Conservation (phyloP, 352 stramenopile species). For the Phytopythium cucurbitacearum region DNA sequence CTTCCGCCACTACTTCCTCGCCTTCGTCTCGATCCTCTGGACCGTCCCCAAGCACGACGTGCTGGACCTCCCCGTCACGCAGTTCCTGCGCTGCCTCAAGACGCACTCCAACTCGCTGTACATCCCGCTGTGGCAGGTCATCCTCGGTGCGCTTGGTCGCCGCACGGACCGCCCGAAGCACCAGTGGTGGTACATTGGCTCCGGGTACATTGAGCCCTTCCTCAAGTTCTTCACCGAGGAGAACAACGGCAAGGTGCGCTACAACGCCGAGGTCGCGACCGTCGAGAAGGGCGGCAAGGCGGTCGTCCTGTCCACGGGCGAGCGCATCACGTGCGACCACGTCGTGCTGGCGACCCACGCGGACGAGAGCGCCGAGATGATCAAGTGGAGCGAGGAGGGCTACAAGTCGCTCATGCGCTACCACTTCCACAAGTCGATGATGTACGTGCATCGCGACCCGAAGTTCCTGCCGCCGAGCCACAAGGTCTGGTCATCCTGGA, state of each 20-base stretch:
- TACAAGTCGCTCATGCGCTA: constrained; percentile 74
- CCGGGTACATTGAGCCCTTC: constrained; percentile 79
- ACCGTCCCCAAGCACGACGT: constrained; percentile 83
- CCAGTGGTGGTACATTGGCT: constrained; percentile 85
- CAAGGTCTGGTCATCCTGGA: constrained; percentile 83
- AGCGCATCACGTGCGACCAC: constrained; percentile 82
- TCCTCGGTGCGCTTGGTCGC: constrained; percentile 65
- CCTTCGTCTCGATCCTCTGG: constrained; percentile 85
- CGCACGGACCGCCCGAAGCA: constrained; percentile 79
- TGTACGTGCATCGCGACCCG: constrained; percentile 82
- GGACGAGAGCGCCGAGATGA: constrained; percentile 70
- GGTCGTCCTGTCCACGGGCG: constrained; percentile 61
- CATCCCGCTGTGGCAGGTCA: constrained; percentile 83
- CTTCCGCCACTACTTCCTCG: constrained; percentile 86
- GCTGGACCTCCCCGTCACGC: constrained; percentile 72
- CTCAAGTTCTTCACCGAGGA: constrained; percentile 83
- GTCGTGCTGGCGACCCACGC: constrained; percentile 81
- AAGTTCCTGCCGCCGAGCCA: constrained; percentile 67
- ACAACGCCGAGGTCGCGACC: constrained; percentile 56
- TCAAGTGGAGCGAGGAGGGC: constrained; percentile 63
- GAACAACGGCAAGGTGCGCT: constrained; percentile 74
- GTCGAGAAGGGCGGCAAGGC: constrained; percentile 80
- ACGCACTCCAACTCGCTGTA: constrained; percentile 86
- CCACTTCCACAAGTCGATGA: constrained; percentile 86
- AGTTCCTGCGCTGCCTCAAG: constrained; percentile 87